phyloP scores from a whole-genome alignment of 2,329 filamentous ascomycete genomes.

The Rachicladosporium sp. region DNA sequence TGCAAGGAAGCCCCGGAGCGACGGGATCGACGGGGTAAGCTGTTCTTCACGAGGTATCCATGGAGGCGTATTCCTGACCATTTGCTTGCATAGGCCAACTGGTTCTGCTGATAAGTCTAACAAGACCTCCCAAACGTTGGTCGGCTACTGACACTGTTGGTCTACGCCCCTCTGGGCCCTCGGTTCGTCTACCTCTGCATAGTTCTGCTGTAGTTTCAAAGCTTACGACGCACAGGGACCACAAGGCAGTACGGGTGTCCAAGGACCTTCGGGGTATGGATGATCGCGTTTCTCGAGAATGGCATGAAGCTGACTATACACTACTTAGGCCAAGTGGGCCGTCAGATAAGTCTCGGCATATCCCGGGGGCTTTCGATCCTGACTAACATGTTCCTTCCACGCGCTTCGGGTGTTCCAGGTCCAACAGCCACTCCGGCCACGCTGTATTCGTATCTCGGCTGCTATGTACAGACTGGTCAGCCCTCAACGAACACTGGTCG shows the following conservation, averaged over 20 bases:
- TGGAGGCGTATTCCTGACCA: not conserved
- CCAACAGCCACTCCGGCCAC: slow-evolving; percentile 6
- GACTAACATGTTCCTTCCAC: no score
- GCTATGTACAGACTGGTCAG: slow-evolving; percentile 18
- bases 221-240: no score
- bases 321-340: no score
- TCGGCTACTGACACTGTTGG: no score
- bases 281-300: no score
- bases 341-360: slow-evolving; percentile 12
- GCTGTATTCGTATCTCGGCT: slow-evolving; percentile 18
- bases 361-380: slow-evolving; percentile 14
- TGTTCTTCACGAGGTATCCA: no score
- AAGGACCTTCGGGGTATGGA: no score
- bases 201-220: no score
- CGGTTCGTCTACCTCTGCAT: no score
- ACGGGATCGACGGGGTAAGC: not conserved
- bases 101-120: not conserved
- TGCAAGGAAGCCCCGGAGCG: not conserved
- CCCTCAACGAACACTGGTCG: slow-evolving; percentile 11
- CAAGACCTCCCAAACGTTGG: slow-evolving; percentile 1
- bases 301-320: no score
- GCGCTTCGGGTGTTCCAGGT: not conserved
- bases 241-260: no score
- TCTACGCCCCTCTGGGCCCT: no score
- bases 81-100: not conserved